phyloP scores from a whole-genome alignment of 768 basidiomycete species.

The Leccinum olivaceopallidum region DNA sequence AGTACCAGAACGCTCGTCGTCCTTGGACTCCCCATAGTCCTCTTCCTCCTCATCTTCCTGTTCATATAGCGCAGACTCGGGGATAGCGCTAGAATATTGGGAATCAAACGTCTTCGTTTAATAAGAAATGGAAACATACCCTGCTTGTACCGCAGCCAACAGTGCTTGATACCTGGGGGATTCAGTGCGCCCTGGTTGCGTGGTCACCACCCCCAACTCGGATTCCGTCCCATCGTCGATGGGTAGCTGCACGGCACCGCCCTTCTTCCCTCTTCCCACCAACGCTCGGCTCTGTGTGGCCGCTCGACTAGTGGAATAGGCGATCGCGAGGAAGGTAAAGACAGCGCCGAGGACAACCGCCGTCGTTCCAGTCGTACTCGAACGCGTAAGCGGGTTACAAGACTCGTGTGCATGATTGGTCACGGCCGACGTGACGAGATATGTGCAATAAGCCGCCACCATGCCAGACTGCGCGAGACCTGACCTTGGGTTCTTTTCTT shows the following conservation, averaged over 20 bases:
- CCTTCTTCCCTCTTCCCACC: constrained; percentile 69
- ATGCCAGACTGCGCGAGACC: constrained; percentile 94
- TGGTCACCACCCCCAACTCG: constrained; percentile 75
- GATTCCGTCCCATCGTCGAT: constrained; percentile 57
- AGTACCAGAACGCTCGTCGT: constrained; percentile 92
- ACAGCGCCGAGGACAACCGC: constrained; percentile 88
- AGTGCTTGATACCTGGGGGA: constrained; percentile 92
- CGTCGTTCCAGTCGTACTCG: constrained; percentile 73
- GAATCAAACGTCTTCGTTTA: neutral
- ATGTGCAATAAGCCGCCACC: constrained; percentile 98
- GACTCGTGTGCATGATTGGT: constrained; percentile 84
- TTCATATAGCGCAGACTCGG: constrained; percentile 84
- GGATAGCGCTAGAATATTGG: constrained; percentile 65
- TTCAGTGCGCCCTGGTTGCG: constrained; percentile 82
- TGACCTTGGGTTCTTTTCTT: constrained; percentile 91
- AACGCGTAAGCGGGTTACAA: constrained; percentile 87
- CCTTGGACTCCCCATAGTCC: constrained; percentile 68
- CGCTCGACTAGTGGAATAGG: constrained; percentile 94
- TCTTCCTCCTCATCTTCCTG: constrained; percentile 74
- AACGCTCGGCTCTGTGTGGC: constrained; percentile 94
- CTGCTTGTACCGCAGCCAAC: constrained; percentile 93
- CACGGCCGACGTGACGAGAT: constrained; percentile 91
- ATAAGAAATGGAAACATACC: constrained; percentile 47
- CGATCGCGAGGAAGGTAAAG: constrained; percentile 98
- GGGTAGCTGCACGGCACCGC: constrained; percentile 63